phyloP scores from a whole-genome alignment of 129 eudicot species.

The Sambucus nigra region DNA sequence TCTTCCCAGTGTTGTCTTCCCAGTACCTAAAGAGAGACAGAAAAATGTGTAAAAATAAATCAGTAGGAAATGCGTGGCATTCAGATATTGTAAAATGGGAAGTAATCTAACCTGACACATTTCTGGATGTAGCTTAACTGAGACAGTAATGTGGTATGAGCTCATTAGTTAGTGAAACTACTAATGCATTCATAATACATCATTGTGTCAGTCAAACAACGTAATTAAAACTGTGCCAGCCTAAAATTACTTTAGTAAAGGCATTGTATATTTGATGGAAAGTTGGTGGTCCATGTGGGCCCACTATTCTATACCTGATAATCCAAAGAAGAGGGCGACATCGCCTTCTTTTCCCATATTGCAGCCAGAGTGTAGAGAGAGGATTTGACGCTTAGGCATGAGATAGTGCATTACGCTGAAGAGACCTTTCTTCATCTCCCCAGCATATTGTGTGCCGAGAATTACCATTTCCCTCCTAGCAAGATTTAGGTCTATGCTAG shows the following conservation, averaged over 20 bases:
- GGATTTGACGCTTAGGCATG: constrained; percentile 96
- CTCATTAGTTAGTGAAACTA: no score
- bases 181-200: no score
- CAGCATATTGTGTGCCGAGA: constrained; percentile 99
- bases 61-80: background rate
- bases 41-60: background rate
- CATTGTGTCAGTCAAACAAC: no score
- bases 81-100: no score
- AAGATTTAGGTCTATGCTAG: constrained; percentile 94
- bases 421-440: constrained; percentile 99
- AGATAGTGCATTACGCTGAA: constrained; percentile 97
- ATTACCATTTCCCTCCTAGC: constrained; percentile 95
- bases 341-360: constrained; percentile 93
- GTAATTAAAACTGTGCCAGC: no score
- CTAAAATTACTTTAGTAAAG: background rate
- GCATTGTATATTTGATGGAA: constrained; percentile 15
- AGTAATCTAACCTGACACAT: no score
- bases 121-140: no score
- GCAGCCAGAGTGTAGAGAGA: constrained; percentile 98
- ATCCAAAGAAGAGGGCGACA: constrained; percentile 98
- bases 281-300: constrained; percentile 27
- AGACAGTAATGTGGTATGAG: no score
- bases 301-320: constrained; percentile 61
- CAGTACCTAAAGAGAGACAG: constrained; percentile 66
- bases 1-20: constrained; percentile 98